Evolutionary conservation across 2,329 filamentous ascomycete genomes (phyloP).

Genomic region (Colletotrichum incanum): DNA sequence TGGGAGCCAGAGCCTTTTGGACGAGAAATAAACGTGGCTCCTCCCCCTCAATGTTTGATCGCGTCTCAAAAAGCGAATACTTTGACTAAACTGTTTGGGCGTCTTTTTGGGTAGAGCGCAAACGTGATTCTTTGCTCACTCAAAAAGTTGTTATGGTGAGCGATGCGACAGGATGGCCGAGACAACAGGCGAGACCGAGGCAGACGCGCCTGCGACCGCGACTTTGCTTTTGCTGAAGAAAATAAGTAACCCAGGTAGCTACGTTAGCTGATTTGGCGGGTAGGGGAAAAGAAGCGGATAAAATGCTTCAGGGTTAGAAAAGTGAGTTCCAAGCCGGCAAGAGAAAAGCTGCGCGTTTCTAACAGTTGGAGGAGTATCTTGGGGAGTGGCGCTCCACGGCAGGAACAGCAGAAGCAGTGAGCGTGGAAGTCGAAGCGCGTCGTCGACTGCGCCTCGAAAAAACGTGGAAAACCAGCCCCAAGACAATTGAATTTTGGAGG

Average conservation of each 20-base stretch:
- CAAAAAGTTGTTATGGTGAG: constrained; percentile 25
- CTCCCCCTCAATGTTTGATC: background rate
- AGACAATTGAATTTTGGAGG: constrained; percentile 32
- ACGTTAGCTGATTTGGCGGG: background rate
- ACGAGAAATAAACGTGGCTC: constrained; percentile 5
- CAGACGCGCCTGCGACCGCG: constrained; percentile 42
- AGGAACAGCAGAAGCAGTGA: constrained; percentile 15
- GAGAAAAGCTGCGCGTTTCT: constrained; percentile 1
- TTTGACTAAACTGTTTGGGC: background rate
- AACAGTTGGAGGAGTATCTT: background rate
- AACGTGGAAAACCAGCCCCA: constrained; percentile 17
- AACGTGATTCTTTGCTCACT: constrained; percentile 1
- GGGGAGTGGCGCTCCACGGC: constrained; percentile 8
- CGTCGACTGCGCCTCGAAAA: constrained; percentile 15
- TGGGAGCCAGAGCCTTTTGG: background rate
- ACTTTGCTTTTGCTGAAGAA: constrained; percentile 25
- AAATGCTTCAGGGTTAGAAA: background rate
- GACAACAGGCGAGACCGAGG: constrained; percentile 15
- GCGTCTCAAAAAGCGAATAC: constrained; percentile 9
- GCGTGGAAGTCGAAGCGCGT: constrained; percentile 35
- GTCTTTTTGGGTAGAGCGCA: constrained; percentile 11
- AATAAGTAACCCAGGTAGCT: background rate
- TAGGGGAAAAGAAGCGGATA: background rate
- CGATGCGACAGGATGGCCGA: constrained; percentile 29
- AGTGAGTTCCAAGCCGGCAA: background rate